A percentile compares a stretch with the other conserved stretches of the same genome.
These are phyloP conservation scores for Colletotrichum tofieldiae DNA, from an alignment of 2,329 filamentous ascomycete genomes.

Conservation along the genomic window DNA sequence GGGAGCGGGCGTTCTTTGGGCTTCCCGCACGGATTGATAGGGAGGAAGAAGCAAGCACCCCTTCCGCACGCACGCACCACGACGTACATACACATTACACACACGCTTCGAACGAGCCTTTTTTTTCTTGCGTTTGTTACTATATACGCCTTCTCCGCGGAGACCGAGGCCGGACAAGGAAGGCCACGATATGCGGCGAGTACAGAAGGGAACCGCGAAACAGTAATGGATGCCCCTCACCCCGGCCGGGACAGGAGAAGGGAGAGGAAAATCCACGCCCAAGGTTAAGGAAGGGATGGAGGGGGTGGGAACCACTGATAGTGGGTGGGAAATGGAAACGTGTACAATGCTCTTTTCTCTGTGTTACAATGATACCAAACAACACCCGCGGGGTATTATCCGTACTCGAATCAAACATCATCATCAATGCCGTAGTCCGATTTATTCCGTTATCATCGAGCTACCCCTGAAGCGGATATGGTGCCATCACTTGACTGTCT, in stretches of 20 bases:
- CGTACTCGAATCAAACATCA: background rate
- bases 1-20: constrained; percentile 24
- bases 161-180: background rate
- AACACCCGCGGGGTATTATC: background rate
- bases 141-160: background rate
- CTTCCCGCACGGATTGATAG: constrained; percentile 1
- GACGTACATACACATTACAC: background rate
- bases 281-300: background rate
- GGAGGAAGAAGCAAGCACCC: background rate
- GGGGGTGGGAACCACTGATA: background rate
- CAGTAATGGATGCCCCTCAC: background rate
- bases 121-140: background rate
- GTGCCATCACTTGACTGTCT: background rate
- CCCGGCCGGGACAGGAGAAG: background rate
- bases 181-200: background rate
- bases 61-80: background rate
- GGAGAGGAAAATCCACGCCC: background rate
- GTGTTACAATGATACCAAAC: constrained; percentile 16
- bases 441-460: background rate
- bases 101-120: background rate
- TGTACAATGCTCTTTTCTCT: background rate
- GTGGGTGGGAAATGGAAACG: background rate
- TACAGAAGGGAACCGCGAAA: background rate
- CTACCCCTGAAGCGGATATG: background rate
- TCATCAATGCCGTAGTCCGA: background rate